Evolutionary conservation across 2,329 filamentous ascomycete species (phyloP).

Genomic region (Tympanopsis confertula): DNA sequence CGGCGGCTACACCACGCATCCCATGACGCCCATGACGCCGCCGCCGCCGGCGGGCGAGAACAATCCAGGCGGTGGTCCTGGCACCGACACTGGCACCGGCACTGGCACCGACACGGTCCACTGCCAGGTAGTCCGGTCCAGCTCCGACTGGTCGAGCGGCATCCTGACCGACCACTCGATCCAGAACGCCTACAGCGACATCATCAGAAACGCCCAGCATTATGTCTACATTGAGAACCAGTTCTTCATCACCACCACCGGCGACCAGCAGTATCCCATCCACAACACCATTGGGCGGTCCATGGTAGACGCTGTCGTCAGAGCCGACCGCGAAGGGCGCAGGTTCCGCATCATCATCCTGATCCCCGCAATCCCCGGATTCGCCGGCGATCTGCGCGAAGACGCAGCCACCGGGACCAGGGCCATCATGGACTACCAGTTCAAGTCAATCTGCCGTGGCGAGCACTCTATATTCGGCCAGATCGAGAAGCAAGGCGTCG

Average conservation of each 20-base stretch:
- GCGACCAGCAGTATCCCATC: constrained; percentile 73
- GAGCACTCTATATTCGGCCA: constrained; percentile 82
- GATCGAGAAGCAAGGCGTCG: constrained; percentile 60
- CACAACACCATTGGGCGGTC: constrained; percentile 79
- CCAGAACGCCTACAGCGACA: constrained; percentile 73
- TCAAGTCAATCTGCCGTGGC: constrained; percentile 86
- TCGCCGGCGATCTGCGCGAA: constrained; percentile 79
- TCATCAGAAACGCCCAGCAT: constrained; percentile 79
- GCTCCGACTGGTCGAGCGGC: constrained; percentile 85
- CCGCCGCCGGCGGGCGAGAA: no score
- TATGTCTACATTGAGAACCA: constrained; percentile 98
- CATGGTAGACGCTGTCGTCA: constrained; percentile 81
- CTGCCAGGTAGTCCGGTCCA: constrained; percentile 80
- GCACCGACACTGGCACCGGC: constrained; percentile 49
- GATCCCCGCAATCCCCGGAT: constrained; percentile 85
- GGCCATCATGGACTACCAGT: constrained; percentile 98
- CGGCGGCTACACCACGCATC: constrained; percentile 77
- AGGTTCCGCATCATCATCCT: constrained; percentile 86
- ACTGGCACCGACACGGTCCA: constrained; percentile 59
- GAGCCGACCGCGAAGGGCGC: constrained; percentile 67
- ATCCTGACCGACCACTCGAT: constrained; percentile 77
- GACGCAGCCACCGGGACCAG: constrained; percentile 75
- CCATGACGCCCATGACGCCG: constrained; percentile 56
- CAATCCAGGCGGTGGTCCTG: no score
- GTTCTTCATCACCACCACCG: constrained; percentile 93